Percentiles rank a stretch among this genome's conserved stretches.
Evolutionary conservation across 306 rosid genomes (phyloP).

Genomic region (Macrotyloma uniflorum): DNA sequence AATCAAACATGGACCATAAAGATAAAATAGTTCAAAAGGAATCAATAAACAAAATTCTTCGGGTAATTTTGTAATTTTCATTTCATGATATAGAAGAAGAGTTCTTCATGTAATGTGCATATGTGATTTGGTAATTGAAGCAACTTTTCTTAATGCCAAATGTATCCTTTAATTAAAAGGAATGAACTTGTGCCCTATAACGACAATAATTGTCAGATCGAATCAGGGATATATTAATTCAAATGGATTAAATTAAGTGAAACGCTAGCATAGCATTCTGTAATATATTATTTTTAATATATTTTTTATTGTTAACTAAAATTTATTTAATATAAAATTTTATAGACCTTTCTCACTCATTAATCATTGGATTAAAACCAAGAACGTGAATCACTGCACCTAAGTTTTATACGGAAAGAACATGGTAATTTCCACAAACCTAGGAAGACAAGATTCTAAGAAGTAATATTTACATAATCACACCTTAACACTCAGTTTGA

Average conservation of each 20-base stretch:
- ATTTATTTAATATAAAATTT: background rate
- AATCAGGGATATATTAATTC: background rate
- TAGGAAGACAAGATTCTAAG: background rate
- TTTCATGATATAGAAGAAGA: constrained; percentile 43
- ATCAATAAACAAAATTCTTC: constrained; percentile 52
- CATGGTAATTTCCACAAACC: background rate
- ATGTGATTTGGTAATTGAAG: constrained; percentile 26
- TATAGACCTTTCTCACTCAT: background rate
- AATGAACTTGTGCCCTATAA: background rate
- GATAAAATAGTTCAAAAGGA: constrained; percentile 43
- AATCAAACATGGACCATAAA: constrained; percentile 48
- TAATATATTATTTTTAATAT: background rate
- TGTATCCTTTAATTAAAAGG: background rate
- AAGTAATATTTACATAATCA: background rate
- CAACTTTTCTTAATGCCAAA: constrained; percentile 34
- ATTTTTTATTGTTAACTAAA: background rate
- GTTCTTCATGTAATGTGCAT: constrained; percentile 29
- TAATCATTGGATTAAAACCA: background rate
- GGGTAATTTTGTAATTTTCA: constrained; percentile 46
- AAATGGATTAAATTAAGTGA: background rate
- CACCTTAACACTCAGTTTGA: background rate
- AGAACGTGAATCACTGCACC: background rate
- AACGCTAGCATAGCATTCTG: background rate
- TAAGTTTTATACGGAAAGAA: background rate
- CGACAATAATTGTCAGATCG: background rate